Evolutionary conservation across 495 filamentous ascomycete species (phyloP), one percentile per base, ranked within the genome.

Genomic region (Lophium mytilinum): DNA sequence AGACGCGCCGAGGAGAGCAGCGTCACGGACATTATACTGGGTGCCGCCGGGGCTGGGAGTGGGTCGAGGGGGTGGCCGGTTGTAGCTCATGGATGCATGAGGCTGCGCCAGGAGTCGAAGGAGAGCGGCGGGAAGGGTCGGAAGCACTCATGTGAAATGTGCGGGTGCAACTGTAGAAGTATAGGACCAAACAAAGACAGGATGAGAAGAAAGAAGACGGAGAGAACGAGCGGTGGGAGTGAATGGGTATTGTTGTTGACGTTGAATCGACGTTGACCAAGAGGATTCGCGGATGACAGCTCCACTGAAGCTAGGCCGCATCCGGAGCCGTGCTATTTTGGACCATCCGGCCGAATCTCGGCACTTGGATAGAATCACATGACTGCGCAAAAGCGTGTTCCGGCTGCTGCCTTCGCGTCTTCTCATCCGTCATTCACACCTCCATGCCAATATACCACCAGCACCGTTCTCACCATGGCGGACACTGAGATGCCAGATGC

Each of bases 401-500:
- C 10, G 34, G 45, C 37, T 45, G 47, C 30, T 56, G 48, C 53
- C 52, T 55, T 55, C 14, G 21, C 48, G 19, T 18, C 45, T 36
- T 8, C 1, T 15, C 12, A 24, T 35, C 18, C 34, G 18, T 4
- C 49, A 52, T 45, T 30, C 7, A 30, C 43, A 52, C 53, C 11
- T 24, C 17, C 34, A 41, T 37, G 42, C 46, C 7, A 37, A 15
- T 1, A 30, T 40, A 40, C 48, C n/a, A 8, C 52, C 18, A 21
- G 19, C 15, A 46, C 33, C 39, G 17, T 14, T 30, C 17, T 47
- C 49, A 33, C 11, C 6, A 72, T 70, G 71, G 61, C 64, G 7
- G 52, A 68, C 56, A 61, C 52, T 4, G 45, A 59, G 14, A 69
- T 73, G 69, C 61, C 53, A 6, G 72, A 73, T 53, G 66, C 61